These are phyloP conservation scores for Litchi chinensis DNA, from an alignment of 345 rosid genomes.

Conservation along the genomic window DNA sequence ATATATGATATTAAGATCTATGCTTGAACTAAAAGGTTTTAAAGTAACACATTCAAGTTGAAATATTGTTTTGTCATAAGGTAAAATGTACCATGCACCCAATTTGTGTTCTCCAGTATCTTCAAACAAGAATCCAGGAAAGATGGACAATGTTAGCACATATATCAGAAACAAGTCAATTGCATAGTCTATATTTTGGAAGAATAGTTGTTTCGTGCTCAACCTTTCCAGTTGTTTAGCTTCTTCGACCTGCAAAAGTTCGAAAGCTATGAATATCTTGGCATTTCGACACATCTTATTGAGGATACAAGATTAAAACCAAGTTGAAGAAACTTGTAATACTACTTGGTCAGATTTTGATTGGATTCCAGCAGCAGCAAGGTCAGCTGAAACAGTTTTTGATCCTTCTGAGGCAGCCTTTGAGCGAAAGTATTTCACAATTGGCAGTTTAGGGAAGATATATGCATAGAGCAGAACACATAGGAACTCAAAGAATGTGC, in stretches of 20 bases:
- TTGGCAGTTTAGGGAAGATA: constrained; percentile 70
- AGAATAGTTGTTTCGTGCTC: constrained; percentile 56
- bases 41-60: neutral
- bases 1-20: too few relatives aligned
- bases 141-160: constrained; percentile 70
- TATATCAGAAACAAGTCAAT: constrained; percentile 64
- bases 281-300: neutral
- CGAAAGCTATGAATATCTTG: neutral
- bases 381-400: constrained; percentile 76
- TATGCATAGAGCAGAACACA: constrained; percentile 66
- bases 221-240: constrained; percentile 45
- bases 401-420: constrained; percentile 95
- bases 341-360: constrained; percentile 28
- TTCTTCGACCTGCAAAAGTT: constrained; percentile 42
- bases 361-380: constrained; percentile 85
- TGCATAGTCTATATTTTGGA: constrained; percentile 65
- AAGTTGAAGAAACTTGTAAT: neutral
- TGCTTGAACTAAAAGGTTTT: too few relatives aligned
- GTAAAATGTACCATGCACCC: constrained; percentile 54
- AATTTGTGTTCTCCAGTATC: constrained; percentile 70
- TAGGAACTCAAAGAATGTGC: constrained; percentile 62
- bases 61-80: neutral
- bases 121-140: constrained; percentile 86
- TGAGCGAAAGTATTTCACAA: constrained; percentile 80
- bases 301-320: neutral